Evolutionary conservation across 495 filamentous ascomycete genomes (phyloP).

Genomic region (Lasiosphaeria hispida): DNA sequence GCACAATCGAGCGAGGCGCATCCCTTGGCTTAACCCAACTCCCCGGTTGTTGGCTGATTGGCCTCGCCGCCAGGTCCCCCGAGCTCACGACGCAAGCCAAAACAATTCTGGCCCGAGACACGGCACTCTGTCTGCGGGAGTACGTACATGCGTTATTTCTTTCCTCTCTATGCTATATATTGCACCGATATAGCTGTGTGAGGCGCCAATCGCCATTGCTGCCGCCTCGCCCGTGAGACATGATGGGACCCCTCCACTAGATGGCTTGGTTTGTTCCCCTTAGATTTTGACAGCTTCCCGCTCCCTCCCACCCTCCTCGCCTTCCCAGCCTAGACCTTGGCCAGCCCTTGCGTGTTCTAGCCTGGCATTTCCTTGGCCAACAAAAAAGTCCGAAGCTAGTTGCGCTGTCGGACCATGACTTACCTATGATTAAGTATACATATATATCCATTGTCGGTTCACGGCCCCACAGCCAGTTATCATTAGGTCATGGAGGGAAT

Average conservation of each 20-base stretch:
- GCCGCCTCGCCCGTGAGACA: constrained; percentile 12
- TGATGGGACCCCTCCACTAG: background rate
- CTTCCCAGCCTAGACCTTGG: background rate
- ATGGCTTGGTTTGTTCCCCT: background rate
- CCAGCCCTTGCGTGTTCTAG: background rate
- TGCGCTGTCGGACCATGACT: background rate
- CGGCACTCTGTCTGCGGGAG: constrained; percentile 14
- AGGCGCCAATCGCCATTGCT: constrained; percentile 24
- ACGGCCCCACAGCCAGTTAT: constrained; percentile 23
- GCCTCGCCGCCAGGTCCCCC: background rate
- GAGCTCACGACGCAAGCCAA: background rate
- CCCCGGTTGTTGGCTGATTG: constrained; percentile 15
- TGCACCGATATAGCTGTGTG: constrained; percentile 31
- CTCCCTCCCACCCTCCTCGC: background rate
- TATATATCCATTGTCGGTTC: background rate
- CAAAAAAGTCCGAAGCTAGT: background rate
- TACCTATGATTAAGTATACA: background rate
- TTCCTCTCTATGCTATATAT: constrained; percentile 32
- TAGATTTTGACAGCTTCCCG: constrained; percentile 12
- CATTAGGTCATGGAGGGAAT: constrained; percentile 39
- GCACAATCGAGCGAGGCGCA: background rate
- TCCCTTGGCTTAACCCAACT: constrained; percentile 18
- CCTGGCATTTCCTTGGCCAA: background rate
- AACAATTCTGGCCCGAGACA: constrained; percentile 6
- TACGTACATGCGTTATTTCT: constrained; percentile 36